Percentiles rank a stretch among this genome's conserved stretches.
Evolutionary conservation across 768 basidiomycete species (phyloP).

Genomic region (Cyclocybe aegerita): DNA sequence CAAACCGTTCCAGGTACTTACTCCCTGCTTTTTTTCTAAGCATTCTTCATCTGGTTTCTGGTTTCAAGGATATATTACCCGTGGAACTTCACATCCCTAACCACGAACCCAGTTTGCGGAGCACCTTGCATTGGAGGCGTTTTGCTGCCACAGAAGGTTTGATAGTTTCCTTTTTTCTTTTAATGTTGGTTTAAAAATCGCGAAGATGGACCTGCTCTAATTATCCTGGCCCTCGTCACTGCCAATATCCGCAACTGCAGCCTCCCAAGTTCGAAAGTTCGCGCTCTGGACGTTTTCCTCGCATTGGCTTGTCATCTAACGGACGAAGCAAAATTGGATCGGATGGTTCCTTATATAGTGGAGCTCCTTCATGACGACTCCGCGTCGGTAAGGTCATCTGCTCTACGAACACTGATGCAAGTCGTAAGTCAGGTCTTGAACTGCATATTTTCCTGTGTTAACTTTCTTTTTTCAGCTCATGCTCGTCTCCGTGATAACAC

Average conservation of each 20-base stretch:
- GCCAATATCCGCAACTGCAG: conserved; percentile 88
- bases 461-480: conserved; percentile 27
- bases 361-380: conserved; percentile 87
- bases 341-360: conserved; percentile 89
- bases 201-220: conserved; percentile 83
- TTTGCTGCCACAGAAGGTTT: conserved; percentile 65
- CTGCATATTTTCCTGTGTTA: neutral
- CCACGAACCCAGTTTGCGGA: conserved; percentile 50
- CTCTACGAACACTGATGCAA: conserved; percentile 78
- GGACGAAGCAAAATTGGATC: conserved; percentile 93
- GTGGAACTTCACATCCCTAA: conserved; percentile 77
- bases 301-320: conserved; percentile 79
- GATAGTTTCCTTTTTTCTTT: neutral
- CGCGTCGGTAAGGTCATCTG: conserved; percentile 77
- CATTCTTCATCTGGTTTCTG: neutral
- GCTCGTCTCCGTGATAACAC: conserved; percentile 79
- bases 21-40: neutral
- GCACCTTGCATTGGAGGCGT: conserved; percentile 44
- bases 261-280: conserved; percentile 83
- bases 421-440: conserved; percentile 52
- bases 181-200: neutral
- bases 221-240: conserved; percentile 84
- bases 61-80: conserved; percentile 68
- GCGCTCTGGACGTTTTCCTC: conserved; percentile 83
- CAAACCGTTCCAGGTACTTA: conserved; percentile 59